phyloP scores from a whole-genome alignment of 225 moss, liverwort and hornwort genomes.

The Antitrichia curtipendula region DNA sequence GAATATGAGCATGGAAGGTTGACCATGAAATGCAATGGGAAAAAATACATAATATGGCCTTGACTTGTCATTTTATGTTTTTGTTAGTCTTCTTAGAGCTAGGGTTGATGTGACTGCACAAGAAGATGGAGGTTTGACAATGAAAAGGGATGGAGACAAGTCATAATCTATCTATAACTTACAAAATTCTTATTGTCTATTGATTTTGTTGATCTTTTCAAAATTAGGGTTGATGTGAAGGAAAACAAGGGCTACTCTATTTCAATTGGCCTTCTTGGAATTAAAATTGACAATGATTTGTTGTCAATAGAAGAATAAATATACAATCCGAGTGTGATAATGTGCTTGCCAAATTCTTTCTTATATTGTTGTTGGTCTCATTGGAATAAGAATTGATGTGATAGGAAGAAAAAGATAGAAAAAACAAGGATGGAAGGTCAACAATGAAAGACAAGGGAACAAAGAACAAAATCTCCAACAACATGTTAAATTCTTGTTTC shows the following conservation, averaged over 20 bases:
- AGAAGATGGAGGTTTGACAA: background rate
- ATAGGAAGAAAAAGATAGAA: accelerated
- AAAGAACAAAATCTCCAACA: too few species aligned
- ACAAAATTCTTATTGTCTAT: background rate
- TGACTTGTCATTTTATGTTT: background rate
- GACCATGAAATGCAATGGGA: background rate
- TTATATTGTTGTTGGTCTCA: background rate
- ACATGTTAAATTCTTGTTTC: too few species aligned
- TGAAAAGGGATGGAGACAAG: background rate
- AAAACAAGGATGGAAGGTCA: background rate
- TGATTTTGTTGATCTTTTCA: background rate
- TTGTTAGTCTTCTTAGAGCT: background rate
- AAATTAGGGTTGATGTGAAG: background rate
- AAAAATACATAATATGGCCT: background rate
- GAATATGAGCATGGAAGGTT: background rate
- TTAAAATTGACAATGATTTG: background rate
- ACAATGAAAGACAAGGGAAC: background rate
- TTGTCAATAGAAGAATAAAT: background rate
- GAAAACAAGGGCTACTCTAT: too few species aligned
- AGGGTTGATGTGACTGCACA: background rate
- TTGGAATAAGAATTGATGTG: background rate
- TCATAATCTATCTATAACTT: too few species aligned
- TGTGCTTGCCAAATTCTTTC: background rate
- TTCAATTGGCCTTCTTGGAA: background rate
- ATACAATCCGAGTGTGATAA: background rate